phyloP scores from a whole-genome alignment of 2,329 filamentous ascomycete genomes.

The Pseudonectria buxi region DNA sequence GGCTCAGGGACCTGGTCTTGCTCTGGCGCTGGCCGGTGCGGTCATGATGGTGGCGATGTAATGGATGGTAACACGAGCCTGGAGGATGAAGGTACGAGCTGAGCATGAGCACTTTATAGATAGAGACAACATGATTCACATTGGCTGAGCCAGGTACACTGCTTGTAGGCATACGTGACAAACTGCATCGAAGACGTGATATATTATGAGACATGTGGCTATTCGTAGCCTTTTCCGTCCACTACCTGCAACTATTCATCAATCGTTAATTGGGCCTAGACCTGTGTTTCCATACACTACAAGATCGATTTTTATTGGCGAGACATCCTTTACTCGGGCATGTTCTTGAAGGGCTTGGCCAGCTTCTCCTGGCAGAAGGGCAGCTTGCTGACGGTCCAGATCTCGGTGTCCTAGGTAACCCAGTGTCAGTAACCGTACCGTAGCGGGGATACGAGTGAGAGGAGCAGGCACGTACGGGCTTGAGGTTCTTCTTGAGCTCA shows the following conservation, averaged over 20 bases:
- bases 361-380: conserved; percentile 63
- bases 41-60: conserved; percentile 24
- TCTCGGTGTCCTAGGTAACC: conserved; percentile 53
- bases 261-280: conserved; percentile 3
- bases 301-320: neutral
- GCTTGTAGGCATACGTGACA: too few relatives aligned
- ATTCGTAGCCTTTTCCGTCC: neutral
- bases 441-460: too few relatives aligned
- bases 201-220: too few relatives aligned
- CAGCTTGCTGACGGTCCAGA: conserved; percentile 63
- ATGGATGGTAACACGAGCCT: neutral
- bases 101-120: too few relatives aligned
- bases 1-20: conserved; percentile 19
- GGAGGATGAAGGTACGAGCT: too few relatives aligned
- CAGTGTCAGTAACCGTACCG: conserved; percentile 6
- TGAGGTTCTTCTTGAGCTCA: conserved; percentile 61
- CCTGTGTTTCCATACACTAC: neutral
- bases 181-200: too few relatives aligned
- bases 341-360: conserved; percentile 55
- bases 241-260: neutral
- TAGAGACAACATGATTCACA: too few relatives aligned
- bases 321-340: conserved; percentile 46
- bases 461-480: conserved; percentile 44
- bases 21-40: conserved; percentile 21
- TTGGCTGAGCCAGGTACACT: too few relatives aligned